A percentile compares a stretch with the other conserved stretches of the same genome.
phyloP scores from a whole-genome alignment of 1,284 basidiomycete species.

The Macrocystidia cucumis region DNA sequence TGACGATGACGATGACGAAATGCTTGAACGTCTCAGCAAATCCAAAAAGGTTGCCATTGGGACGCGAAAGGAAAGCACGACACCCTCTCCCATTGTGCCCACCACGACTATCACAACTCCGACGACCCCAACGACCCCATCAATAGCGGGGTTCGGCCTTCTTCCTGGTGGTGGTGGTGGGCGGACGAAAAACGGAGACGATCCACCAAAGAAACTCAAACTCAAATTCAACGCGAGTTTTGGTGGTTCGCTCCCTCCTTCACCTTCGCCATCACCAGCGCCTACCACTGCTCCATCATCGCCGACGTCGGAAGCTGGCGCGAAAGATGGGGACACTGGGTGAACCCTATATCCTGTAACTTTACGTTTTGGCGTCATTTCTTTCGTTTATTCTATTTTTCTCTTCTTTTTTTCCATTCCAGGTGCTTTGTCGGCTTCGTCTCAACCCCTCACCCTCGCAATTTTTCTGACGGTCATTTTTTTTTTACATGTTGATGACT shows the following conservation, averaged over 20 bases:
- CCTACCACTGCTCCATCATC: constrained; percentile 30
- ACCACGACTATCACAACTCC: too few relatives aligned
- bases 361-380: constrained; percentile 8
- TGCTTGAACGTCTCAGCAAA: constrained; percentile 47
- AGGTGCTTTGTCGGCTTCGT: too few relatives aligned
- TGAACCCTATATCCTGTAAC: constrained; percentile 23
- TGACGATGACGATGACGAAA: constrained; percentile 62
- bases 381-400: constrained; percentile 9
- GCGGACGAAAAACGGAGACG: constrained; percentile 43
- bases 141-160: too few relatives aligned
- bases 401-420: constrained; percentile 9
- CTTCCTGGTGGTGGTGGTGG: constrained; percentile 17
- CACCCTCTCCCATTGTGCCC: too few relatives aligned
- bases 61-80: constrained; percentile 34
- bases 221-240: constrained; percentile 51
- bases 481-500: too few relatives aligned
- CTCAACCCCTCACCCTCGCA: too few relatives aligned
- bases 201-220: constrained; percentile 72
- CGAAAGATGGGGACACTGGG: constrained; percentile 73
- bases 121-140: too few relatives aligned
- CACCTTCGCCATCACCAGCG: constrained; percentile 25
- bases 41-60: constrained; percentile 42
- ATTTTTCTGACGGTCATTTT: too few relatives aligned
- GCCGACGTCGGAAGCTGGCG: constrained; percentile 51
- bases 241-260: too few relatives aligned